Conservation (phyloP, 768 basidiomycete species). For the Leccinum boreale region DNA sequence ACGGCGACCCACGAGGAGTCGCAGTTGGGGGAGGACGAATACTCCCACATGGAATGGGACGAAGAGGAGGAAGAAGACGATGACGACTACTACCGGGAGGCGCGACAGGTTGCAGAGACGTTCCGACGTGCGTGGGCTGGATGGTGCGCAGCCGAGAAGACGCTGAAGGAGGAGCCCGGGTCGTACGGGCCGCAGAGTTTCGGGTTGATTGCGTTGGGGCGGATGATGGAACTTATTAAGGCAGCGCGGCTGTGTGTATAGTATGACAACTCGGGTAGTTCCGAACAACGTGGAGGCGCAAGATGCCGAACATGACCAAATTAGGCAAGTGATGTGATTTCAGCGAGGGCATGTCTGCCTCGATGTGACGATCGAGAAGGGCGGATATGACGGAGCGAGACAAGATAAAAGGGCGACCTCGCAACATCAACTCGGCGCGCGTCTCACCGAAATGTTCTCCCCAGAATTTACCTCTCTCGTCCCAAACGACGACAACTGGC, state of each 20-base stretch:
- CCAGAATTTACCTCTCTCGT: constrained; percentile 18
- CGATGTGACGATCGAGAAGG: constrained; percentile 28
- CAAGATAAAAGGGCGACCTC: constrained; percentile 24
- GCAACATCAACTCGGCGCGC: constrained; percentile 1
- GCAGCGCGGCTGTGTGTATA: constrained; percentile 12
- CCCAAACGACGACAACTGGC: constrained; percentile 20
- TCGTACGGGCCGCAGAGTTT: constrained; percentile 44
- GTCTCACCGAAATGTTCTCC: constrained; percentile 13
- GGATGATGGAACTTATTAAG: constrained; percentile 40
- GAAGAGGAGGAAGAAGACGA: constrained; percentile 22
- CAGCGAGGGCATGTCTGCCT: constrained; percentile 19
- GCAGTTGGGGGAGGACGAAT: constrained; percentile 27
- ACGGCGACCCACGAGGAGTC: constrained; percentile 9
- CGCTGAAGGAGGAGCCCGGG: constrained; percentile 20
- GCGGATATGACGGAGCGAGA: constrained; percentile 1
- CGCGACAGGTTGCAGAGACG: constrained; percentile 25
- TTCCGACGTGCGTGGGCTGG: constrained; percentile 44
- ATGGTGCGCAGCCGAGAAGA: constrained; percentile 39
- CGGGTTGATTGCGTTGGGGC: constrained; percentile 42
- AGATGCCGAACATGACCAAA: constrained; percentile 20
- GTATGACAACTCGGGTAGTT: not conserved
- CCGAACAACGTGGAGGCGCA: constrained; percentile 23
- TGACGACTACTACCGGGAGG: constrained; percentile 28
- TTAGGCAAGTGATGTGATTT: constrained; percentile 26
- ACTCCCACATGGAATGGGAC: constrained; percentile 21